Conservation (phyloP, 768 basidiomycete genomes). For the Termitomyces eurrhizus region DNA sequence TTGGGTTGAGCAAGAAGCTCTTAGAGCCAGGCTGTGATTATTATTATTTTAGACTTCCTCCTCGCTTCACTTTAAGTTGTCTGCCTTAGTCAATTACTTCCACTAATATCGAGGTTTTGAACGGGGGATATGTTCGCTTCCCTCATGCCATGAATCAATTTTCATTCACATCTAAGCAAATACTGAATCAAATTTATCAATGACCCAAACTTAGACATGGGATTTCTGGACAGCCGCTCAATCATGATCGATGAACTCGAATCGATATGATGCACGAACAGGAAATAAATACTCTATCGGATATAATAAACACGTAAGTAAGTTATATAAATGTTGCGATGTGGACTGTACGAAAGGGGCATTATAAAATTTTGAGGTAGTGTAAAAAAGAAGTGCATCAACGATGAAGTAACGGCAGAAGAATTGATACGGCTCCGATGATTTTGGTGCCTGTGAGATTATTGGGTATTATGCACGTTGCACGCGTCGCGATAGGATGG, state of each 20-base stretch:
- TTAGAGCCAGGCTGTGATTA: conserved; percentile 44
- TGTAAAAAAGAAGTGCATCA: neutral
- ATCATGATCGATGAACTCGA: too few species aligned
- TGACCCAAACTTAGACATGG: neutral
- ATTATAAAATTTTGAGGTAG: conserved; percentile 3
- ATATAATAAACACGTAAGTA: neutral
- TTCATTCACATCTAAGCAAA: neutral
- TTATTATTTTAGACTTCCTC: neutral
- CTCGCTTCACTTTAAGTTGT: neutral
- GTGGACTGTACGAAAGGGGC: neutral
- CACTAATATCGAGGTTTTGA: neutral
- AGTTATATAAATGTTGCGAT: neutral
- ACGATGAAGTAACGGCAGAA: neutral
- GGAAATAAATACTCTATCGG: conserved; percentile 1
- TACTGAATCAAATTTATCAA: neutral
- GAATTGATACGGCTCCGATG: conserved; percentile 18
- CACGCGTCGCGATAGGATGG: conserved; percentile 5
- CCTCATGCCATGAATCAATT: neutral
- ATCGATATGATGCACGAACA: neutral
- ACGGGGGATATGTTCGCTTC: neutral
- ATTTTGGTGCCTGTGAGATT: neutral
- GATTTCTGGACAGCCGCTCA: neutral
- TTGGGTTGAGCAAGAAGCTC: conserved; percentile 46
- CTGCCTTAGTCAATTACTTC: neutral
- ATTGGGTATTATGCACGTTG: neutral